Base-by-base conservation (phyloP, 108 stramenopile species). In the Ochromonas danica region DNA sequence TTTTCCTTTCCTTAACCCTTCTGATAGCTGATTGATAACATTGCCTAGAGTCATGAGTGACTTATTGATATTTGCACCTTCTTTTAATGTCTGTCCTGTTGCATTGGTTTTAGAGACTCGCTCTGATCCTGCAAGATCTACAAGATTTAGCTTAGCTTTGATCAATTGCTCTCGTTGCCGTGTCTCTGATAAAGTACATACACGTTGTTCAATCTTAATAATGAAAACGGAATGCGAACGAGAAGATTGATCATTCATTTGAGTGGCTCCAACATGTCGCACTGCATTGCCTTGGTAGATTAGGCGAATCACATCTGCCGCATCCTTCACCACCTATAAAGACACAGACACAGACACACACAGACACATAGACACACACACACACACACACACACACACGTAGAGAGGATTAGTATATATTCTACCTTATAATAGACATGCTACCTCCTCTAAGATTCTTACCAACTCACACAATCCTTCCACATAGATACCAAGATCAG, bases 401-500 rank as follows among this genome's bases (percentile, higher is more conserved):
- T 40, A 70, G 67, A 17, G 40, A 17, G 40, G 40, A n/a, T n/a
- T n/a, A n/a, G n/a, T n/a, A n/a, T n/a, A n/a, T n/a, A n/a, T n/a
- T n/a, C n/a, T n/a, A n/a, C n/a, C n/a, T n/a, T n/a, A n/a, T n/a
- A n/a, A n/a, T n/a, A n/a, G n/a, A n/a, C n/a, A n/a, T n/a, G n/a
- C n/a, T n/a, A n/a, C n/a, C n/a, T n/a, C n/a, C n/a, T n/a, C n/a
- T n/a, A n/a, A n/a, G n/a, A n/a, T 78, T 70, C 22, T 71, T 28
- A 45, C 61, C 30, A 63, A 78, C 72, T 86, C 86, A 6, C 78
- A 85, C 60, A 85, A 65, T 2, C 80, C 85, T 51, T 95, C 92
- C 43, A 99, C 95, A 87, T 95, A 98, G 1, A 98, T 94, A 43
- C 99, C 99, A 42, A 90, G 85, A 1, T 89, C 86, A 28, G 94